Base-by-base conservation (phyloP, 345 rosid genomes). In the Erysimum cheiranthoides region DNA sequence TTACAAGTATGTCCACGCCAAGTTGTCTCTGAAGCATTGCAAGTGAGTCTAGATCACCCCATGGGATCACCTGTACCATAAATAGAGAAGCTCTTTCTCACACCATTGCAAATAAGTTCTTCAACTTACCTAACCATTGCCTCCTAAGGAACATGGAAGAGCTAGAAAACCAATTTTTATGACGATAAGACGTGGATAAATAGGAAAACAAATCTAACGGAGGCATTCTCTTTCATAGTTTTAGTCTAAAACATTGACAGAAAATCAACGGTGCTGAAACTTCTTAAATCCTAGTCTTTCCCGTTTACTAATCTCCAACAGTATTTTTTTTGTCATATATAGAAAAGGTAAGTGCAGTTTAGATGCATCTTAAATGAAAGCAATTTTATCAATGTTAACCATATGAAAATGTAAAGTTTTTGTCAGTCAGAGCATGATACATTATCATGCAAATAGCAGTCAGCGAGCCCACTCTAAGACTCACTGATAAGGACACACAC, bases 11-110 rank as follows among this genome's bases (percentile, higher is more conserved):
- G 84, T 94, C 98, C 2, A 94, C 98, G 27, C 89, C 97, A 68
- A 94, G 87, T 75, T 92, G 96, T 72, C 98, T 87, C 78, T 94
- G 98, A 16, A 94, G 88, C 98, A 94, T 92, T 35, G 97, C 93
- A 47, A 94, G 84, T 3, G 97, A 92, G 53, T 94, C 98, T 59
- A 94, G 78, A 83, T 94, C 97, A 43, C 98, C 98, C 97, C 98
- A 94, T 8, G 98, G 97, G 79, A 92, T 79, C 45, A 94, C 97
- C 97, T 92, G 78, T 43, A 72, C 21, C 43, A 62, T 45, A 77
- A 45, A 53, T 10, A 36, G 10, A 56, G 36, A 71, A 38, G 11
- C 66, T 62, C 35, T 9, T 9, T 52, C 45, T 14, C 10, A 11
- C 45, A 54, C 5, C 27, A 64, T 14, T 8, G 61, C 59, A 63